Percentiles rank a stretch among this genome's conserved stretches.
phyloP scores from a whole-genome alignment of 2,329 filamentous ascomycete species.

The Alternaria sp. region DNA sequence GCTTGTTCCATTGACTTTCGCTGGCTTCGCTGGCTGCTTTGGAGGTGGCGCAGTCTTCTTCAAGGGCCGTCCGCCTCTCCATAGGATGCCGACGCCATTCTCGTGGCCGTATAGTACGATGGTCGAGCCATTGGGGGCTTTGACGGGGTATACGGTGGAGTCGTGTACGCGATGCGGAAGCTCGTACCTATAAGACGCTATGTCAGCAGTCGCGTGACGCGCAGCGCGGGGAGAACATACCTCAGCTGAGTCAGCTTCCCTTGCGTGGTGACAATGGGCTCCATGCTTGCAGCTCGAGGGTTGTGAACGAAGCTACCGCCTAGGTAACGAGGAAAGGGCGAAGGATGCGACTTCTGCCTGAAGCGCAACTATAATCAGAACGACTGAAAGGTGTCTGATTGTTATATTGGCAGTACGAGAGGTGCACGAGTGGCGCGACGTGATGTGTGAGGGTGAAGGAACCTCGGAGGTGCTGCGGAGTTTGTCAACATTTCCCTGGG shows the following conservation, averaged over 20 bases:
- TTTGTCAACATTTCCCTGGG: conserved; percentile 14
- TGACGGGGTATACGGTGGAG: conserved; percentile 63
- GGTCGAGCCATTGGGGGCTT: conserved; percentile 66
- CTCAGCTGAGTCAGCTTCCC: conserved; percentile 44
- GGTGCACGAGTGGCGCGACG: neutral
- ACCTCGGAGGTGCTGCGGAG: conserved; percentile 19
- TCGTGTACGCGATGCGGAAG: conserved; percentile 64
- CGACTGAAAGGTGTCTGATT: neutral
- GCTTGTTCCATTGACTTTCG: conserved; percentile 51
- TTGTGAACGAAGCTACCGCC: neutral
- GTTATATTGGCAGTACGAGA: neutral
- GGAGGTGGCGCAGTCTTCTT: conserved; percentile 39
- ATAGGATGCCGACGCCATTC: conserved; percentile 63
- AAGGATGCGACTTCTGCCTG: neutral
- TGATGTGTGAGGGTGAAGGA: conserved; percentile 9
- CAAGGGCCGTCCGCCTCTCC: conserved; percentile 64
- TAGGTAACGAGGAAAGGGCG: neutral
- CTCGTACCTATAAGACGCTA: conserved; percentile 59
- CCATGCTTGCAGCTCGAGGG: conserved; percentile 57
- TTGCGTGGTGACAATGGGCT: conserved; percentile 69
- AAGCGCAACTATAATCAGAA: neutral
- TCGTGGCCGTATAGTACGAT: conserved; percentile 67
- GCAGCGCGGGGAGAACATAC: conserved; percentile 9
- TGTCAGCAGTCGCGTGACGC: conserved; percentile 5
- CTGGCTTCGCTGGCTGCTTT: conserved; percentile 39